Conservation (phyloP, 495 filamentous ascomycete species). For the Daldinia vernicosa region DNA sequence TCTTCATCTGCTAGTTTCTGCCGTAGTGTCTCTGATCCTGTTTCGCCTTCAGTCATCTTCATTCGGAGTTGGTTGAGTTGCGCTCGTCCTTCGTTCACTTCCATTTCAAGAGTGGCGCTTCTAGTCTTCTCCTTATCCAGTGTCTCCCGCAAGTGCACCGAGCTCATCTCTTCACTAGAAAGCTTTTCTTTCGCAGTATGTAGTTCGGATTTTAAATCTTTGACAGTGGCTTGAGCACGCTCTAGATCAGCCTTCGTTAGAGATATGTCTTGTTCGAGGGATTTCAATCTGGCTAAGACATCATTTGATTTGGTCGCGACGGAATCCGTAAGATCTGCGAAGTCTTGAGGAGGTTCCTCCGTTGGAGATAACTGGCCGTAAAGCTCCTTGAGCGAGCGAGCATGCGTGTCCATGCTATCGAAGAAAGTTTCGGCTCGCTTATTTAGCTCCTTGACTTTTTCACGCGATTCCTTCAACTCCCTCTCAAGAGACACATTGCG, state of each 20-base stretch:
- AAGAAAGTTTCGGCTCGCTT: constrained; percentile 59
- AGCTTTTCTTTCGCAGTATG: constrained; percentile 58
- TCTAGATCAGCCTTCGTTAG: constrained; percentile 58
- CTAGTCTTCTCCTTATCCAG: constrained; percentile 68
- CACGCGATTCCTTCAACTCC: constrained; percentile 61
- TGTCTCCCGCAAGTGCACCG: constrained; percentile 56
- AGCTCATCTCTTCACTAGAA: constrained; percentile 53
- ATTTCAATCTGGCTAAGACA: constrained; percentile 54
- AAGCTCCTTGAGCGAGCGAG: constrained; percentile 66
- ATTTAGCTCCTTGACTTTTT: constrained; percentile 59
- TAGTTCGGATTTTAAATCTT: constrained; percentile 53
- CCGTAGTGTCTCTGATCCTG: constrained; percentile 77
- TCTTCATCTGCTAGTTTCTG: constrained; percentile 77
- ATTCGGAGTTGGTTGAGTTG: constrained; percentile 71
- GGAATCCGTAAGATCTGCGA: constrained; percentile 66
- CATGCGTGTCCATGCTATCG: constrained; percentile 60
- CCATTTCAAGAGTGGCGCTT: constrained; percentile 63
- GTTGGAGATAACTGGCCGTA: constrained; percentile 69
- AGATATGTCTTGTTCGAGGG: constrained; percentile 55
- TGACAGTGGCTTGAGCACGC: constrained; percentile 47
- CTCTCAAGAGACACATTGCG: constrained; percentile 61
- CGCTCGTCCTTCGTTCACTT: constrained; percentile 71
- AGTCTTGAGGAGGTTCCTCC: constrained; percentile 64
- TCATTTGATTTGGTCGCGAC: constrained; percentile 71
- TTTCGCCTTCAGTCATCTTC: constrained; percentile 79